Evolutionary conservation across 352 stramenopile species (phyloP), one percentile per base, ranked within the genome.

Genomic region (Pythium myriotylum): DNA sequence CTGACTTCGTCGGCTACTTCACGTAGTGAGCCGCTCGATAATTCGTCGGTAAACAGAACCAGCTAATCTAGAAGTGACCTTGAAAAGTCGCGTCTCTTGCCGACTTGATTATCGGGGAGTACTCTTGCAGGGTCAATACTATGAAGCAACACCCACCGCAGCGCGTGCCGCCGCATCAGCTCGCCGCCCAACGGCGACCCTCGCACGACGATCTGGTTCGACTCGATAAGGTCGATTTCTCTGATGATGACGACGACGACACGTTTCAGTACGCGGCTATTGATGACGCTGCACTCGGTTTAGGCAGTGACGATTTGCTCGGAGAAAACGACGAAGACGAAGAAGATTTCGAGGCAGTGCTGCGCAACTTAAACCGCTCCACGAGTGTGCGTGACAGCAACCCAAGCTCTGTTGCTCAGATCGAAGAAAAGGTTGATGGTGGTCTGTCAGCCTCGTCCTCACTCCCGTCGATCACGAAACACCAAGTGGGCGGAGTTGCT

Each of bases 221-320:
- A 42, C 70, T 97, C 45, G 85, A 94, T 56, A 92, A 92, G 59
- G 84, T 95, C 50, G 75, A 90, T 22, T 84, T 96, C 35, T 85
- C 76, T 17, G 86, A 96, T 45, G 86, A 97, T 42, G 77, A 92
- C 2, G 86, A 97, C 52, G 78, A 92, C 43, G 79, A 90, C 23
- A 64, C 62, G 20, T 96, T 95, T 47, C 65, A 94, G 65, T 97
- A 97, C 67, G 74, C 84, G 2, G 75, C 83, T 0, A 76, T 94
- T 16, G 82, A 91, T 59, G 75, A 95, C 54, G 73, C 70, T 17
- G 70, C 69, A 57, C 51, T 70, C 78, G 33, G 65, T 59, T 13
- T 69, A 1, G 79, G 80, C 35, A 17, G 32, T 33, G 70, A 80
- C 50, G 85, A 92, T 24, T 84, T 89, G 19, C 77, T 94, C 26